Evolutionary conservation across 345 rosid species (phyloP).

Genomic region (Eucalyptus erythrocorys): DNA sequence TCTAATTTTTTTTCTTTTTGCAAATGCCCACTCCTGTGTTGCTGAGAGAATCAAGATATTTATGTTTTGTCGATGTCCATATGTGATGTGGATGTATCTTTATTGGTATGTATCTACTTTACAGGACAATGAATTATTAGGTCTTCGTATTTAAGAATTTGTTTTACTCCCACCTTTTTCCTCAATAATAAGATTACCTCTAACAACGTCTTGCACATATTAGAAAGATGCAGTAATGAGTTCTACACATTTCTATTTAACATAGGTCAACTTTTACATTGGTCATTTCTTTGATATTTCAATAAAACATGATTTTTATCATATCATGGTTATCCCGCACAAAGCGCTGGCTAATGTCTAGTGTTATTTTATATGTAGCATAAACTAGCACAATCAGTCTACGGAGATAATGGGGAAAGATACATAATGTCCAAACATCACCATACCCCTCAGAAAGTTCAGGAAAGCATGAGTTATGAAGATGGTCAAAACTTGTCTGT

Average conservation of each 20-base stretch:
- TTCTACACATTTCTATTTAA: not conserved
- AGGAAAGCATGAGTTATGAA: conserved; percentile 87
- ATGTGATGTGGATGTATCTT: not conserved
- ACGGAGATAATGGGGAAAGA: not conserved
- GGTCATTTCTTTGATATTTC: not conserved
- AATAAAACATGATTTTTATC: not conserved
- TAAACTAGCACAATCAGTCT: not conserved
- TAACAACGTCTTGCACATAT: not conserved
- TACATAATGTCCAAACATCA: not conserved
- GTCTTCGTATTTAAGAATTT: not conserved
- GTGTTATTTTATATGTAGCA: not conserved
- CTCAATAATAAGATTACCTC: not conserved
- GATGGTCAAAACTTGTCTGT: conserved; percentile 58
- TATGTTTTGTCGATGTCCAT: not conserved
- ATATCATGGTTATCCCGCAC: not conserved
- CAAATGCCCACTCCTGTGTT: not conserved
- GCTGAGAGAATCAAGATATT: not conserved
- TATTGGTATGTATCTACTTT: not conserved
- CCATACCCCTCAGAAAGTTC: conserved; percentile 71
- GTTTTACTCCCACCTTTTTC: not conserved
- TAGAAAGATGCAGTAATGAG: not conserved
- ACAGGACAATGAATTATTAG: no score
- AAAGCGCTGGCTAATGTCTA: not conserved
- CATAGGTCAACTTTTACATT: not conserved
- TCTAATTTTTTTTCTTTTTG: not conserved